These are phyloP conservation scores for Pythium scleroteichum DNA, from an alignment of 352 stramenopile genomes.

Conservation along the genomic window DNA sequence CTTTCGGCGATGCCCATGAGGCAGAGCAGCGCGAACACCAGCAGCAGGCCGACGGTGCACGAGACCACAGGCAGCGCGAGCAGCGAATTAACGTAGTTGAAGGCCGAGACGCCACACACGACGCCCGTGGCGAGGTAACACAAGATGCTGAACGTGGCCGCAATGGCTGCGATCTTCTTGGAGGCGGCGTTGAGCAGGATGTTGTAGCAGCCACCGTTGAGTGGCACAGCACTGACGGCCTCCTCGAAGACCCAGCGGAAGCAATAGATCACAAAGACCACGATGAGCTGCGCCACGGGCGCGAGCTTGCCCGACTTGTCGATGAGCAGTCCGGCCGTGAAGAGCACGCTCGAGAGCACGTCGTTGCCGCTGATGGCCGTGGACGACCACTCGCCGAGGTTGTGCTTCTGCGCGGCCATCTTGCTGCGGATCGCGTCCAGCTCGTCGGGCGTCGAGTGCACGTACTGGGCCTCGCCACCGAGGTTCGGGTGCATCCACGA, in stretches of 20 bases:
- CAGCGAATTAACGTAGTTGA: constrained; percentile 81
- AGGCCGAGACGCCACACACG: constrained; percentile 53
- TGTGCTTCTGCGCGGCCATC: constrained; percentile 24
- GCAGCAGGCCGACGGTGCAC: constrained; percentile 47
- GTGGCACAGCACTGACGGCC: constrained; percentile 77
- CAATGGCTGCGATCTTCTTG: constrained; percentile 74
- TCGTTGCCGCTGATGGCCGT: constrained; percentile 89
- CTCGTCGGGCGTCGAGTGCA: constrained; percentile 27
- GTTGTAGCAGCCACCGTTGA: constrained; percentile 89
- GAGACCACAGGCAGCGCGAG: constrained; percentile 47
- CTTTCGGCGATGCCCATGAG: constrained; percentile 79
- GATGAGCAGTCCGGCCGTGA: constrained; percentile 44
- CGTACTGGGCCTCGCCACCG: constrained; percentile 44
- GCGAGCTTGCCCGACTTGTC: constrained; percentile 68
- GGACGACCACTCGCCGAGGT: constrained; percentile 68
- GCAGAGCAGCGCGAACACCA: constrained; percentile 74
- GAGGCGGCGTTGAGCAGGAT: constrained; percentile 84
- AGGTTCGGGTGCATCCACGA: constrained; percentile 73
- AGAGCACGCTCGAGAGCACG: constrained; percentile 82
- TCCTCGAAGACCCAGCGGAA: constrained; percentile 76
- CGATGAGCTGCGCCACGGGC: constrained; percentile 64
- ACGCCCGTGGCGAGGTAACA: constrained; percentile 85
- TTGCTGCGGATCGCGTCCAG: constrained; percentile 21
- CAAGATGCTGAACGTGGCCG: constrained; percentile 76
- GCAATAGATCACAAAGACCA: constrained; percentile 50